These are phyloP conservation scores for Colletotrichum orbiculare DNA, from an alignment of 2,329 filamentous ascomycete genomes.

Conservation along the genomic window DNA sequence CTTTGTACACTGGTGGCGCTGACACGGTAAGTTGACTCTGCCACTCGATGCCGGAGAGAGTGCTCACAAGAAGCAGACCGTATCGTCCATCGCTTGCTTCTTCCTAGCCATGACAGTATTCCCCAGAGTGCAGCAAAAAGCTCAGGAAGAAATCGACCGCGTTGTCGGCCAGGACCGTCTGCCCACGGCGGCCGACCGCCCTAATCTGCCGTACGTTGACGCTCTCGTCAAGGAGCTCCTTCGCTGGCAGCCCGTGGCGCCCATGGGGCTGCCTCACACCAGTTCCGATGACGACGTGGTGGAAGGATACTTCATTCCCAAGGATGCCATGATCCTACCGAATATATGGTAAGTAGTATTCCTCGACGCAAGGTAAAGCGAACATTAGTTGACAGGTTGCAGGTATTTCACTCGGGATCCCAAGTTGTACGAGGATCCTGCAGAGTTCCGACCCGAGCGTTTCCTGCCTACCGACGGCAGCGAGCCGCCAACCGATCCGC, in stretches of 20 bases:
- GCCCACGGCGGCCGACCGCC: constrained; percentile 60
- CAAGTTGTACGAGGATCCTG: constrained; percentile 66
- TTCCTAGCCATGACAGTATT: constrained; percentile 59
- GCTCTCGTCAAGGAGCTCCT: constrained; percentile 67
- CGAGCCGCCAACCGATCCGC: constrained; percentile 37
- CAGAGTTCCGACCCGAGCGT: constrained; percentile 47
- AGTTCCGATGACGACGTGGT: constrained; percentile 42
- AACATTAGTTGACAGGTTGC: rapidly evolving
- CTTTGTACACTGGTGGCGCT: constrained; percentile 34
- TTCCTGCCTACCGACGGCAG: constrained; percentile 40
- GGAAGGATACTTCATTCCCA: constrained; percentile 35
- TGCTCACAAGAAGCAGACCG: constrained; percentile 37
- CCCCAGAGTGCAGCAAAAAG: constrained; percentile 56
- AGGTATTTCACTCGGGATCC: constrained; percentile 65
- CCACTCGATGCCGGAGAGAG: too few relatives aligned
- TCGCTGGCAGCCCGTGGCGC: constrained; percentile 65
- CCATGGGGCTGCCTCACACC: constrained; percentile 53
- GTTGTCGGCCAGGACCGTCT: constrained; percentile 59
- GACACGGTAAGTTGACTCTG: constrained; percentile 37
- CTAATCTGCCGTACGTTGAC: constrained; percentile 62
- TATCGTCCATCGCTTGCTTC: constrained; percentile 52
- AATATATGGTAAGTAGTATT: constrained; percentile 48
- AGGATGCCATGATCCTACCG: constrained; percentile 38
- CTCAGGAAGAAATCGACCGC: constrained; percentile 63
- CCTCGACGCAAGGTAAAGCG: not conserved